These are phyloP conservation scores for Dacryopinax spathularia DNA, from an alignment of 768 basidiomycete genomes.

Conservation along the genomic window DNA sequence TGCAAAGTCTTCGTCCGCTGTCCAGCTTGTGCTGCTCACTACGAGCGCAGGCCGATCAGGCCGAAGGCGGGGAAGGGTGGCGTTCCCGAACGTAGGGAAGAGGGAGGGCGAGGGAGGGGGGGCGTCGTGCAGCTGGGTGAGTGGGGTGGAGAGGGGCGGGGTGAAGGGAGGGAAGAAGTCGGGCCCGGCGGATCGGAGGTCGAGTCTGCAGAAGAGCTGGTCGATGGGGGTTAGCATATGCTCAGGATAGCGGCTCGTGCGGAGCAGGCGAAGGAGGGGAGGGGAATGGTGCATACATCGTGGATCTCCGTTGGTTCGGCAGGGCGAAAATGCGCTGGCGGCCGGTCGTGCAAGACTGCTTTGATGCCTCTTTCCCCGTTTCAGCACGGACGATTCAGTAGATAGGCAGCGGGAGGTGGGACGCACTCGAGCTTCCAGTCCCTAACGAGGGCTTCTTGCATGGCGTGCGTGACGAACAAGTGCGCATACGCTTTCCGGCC, in stretches of 20 bases:
- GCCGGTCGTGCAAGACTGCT: slow-evolving; percentile 74
- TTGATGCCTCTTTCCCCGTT: slow-evolving; percentile 47
- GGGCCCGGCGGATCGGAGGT: slow-evolving; percentile 17
- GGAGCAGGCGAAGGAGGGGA: slow-evolving; percentile 5
- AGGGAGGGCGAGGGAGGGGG: slow-evolving; percentile 21
- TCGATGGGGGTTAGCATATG: slow-evolving; percentile 20
- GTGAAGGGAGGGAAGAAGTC: slow-evolving; percentile 41
- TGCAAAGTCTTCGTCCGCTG: slow-evolving; percentile 87
- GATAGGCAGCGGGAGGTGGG: neutral
- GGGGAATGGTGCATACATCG: slow-evolving; percentile 41
- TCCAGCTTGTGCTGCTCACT: slow-evolving; percentile 93
- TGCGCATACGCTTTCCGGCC: slow-evolving; percentile 75
- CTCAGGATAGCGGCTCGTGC: slow-evolving; percentile 32
- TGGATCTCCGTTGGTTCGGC: slow-evolving; percentile 59
- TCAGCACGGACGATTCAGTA: slow-evolving; percentile 7
- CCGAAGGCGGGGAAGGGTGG: slow-evolving; percentile 37
- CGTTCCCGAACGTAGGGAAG: slow-evolving; percentile 23
- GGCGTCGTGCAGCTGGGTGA: slow-evolving; percentile 36
- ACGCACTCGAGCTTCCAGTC: slow-evolving; percentile 69
- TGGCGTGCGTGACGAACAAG: slow-evolving; percentile 81
- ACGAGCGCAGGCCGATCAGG: slow-evolving; percentile 69
- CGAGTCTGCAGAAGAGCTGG: slow-evolving; percentile 24
- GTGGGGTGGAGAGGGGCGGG: slow-evolving; percentile 44
- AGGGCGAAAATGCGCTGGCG: slow-evolving; percentile 69
- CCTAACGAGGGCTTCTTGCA: slow-evolving; percentile 53